Conservation (phyloP, 805 yeast species). For the Ogataea naganishii region DNA sequence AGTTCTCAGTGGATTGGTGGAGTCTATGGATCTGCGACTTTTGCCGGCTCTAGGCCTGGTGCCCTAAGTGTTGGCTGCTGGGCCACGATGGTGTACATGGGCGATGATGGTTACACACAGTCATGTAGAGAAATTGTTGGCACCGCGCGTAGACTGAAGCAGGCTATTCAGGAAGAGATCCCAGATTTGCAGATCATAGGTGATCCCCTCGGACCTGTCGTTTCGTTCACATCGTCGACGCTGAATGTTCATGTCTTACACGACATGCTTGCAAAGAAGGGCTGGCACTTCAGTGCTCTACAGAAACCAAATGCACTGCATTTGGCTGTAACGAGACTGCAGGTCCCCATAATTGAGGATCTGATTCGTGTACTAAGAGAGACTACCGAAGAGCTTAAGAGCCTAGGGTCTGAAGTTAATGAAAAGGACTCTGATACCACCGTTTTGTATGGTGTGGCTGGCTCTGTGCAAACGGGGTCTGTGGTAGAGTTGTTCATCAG, state of each 20-base stretch:
- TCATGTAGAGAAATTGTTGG: conserved; percentile 59
- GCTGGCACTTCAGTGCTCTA: conserved; percentile 86
- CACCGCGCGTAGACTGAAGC: conserved; percentile 52
- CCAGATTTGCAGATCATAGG: conserved; percentile 68
- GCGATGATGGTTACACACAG: conserved; percentile 71
- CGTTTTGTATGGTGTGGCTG: conserved; percentile 92
- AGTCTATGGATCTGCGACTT: conserved; percentile 89
- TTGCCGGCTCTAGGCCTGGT: conserved; percentile 97
- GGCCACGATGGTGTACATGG: conserved; percentile 83
- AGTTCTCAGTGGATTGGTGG: conserved; percentile 91
- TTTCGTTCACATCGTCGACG: conserved; percentile 59
- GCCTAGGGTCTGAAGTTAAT: conserved; percentile 27
- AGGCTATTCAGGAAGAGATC: conserved; percentile 33
- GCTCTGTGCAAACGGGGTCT: conserved; percentile 75
- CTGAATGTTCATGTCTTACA: conserved; percentile 70
- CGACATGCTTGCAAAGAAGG: conserved; percentile 57
- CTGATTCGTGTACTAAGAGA: conserved; percentile 43
- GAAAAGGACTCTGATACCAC: conserved; percentile 53
- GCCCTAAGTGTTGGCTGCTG: conserved; percentile 97
- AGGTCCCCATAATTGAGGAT: conserved; percentile 52
- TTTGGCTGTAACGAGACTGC: conserved; percentile 74
- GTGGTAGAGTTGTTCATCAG: conserved; percentile 74
- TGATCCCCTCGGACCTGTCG: conserved; percentile 76
- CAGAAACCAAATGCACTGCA: conserved; percentile 91
- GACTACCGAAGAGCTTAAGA: conserved; percentile 32